phyloP scores from a whole-genome alignment of 2,329 filamentous ascomycete species.

The Neofusicoccum ribis region DNA sequence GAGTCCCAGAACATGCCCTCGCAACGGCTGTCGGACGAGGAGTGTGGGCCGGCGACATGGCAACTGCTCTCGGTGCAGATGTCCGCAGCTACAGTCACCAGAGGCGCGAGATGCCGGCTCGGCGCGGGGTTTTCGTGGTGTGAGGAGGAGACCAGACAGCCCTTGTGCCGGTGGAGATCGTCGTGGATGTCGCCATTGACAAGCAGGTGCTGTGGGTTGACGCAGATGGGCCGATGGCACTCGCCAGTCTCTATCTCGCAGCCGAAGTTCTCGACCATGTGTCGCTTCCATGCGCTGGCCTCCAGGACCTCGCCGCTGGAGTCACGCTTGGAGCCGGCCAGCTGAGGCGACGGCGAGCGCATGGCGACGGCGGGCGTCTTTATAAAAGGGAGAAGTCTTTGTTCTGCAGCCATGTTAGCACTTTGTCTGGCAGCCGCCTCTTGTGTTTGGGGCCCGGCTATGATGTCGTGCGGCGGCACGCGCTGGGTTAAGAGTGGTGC shows the following conservation, averaged over 20 bases:
- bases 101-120: not conserved
- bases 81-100: not conserved
- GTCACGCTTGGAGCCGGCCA: constrained; percentile 19
- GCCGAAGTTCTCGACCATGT: constrained; percentile 11
- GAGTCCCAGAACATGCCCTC: constrained; percentile 35
- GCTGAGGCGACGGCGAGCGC: constrained; percentile 15
- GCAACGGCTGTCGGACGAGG: constrained; percentile 31
- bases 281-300: constrained; percentile 8
- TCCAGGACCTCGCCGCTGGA: constrained; percentile 12
- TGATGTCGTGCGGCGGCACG: constrained; percentile 7
- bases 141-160: not conserved
- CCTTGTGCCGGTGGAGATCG: constrained; percentile 10
- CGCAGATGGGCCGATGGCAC: constrained; percentile 16
- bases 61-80: constrained; percentile 16
- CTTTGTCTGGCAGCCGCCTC: not conserved
- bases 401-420: constrained; percentile 19
- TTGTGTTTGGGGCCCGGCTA: not conserved
- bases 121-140: not conserved
- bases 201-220: constrained; percentile 17
- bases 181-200: constrained; percentile 16
- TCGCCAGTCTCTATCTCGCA: constrained; percentile 18
- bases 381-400: constrained; percentile 1
- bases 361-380: constrained; percentile 10
- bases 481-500: not conserved
- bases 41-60: not conserved